Conservation (phyloP, 2,329 filamentous ascomycete species). For the Trichophyton simii region DNA sequence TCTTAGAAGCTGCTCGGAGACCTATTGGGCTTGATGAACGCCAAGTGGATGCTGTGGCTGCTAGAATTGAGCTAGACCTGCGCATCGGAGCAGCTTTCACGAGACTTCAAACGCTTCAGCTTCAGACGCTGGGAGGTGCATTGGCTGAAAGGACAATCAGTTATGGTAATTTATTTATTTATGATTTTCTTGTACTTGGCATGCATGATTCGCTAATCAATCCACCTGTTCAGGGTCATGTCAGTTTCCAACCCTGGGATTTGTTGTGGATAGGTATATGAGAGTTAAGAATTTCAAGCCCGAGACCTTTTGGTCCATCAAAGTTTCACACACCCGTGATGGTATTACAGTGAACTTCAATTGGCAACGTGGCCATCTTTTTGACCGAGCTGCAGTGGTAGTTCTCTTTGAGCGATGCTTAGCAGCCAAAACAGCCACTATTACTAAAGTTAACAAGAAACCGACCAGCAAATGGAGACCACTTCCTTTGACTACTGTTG, state of each 20-base stretch:
- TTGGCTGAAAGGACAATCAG: conserved; percentile 58
- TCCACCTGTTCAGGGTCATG: conserved; percentile 56
- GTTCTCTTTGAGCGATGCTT: conserved; percentile 82
- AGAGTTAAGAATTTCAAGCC: conserved; percentile 87
- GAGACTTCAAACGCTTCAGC: conserved; percentile 65
- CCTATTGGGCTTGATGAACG: conserved; percentile 69
- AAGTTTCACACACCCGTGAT: conserved; percentile 64
- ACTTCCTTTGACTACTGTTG: conserved; percentile 84
- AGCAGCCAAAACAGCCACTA: conserved; percentile 58
- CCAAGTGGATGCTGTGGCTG: conserved; percentile 75
- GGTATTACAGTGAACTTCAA: conserved; percentile 68
- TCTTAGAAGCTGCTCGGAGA: conserved; percentile 66
- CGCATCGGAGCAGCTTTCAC: conserved; percentile 90
- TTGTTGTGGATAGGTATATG: conserved; percentile 93
- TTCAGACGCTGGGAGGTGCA: conserved; percentile 59
- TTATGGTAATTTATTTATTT: conserved; percentile 48
- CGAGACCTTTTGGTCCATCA: conserved; percentile 87
- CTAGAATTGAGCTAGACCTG: conserved; percentile 83
- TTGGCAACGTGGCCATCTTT: conserved; percentile 72
- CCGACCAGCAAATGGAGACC: conserved; percentile 91
- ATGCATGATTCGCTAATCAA: neutral
- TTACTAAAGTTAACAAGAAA: conserved; percentile 78
- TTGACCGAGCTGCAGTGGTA: conserved; percentile 69
- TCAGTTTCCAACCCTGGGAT: conserved; percentile 91
- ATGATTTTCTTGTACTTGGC: conserved; percentile 10